Evolutionary conservation across 2,329 filamentous ascomycete species (phyloP).

Genomic region (Pseudocercospora cruenta): DNA sequence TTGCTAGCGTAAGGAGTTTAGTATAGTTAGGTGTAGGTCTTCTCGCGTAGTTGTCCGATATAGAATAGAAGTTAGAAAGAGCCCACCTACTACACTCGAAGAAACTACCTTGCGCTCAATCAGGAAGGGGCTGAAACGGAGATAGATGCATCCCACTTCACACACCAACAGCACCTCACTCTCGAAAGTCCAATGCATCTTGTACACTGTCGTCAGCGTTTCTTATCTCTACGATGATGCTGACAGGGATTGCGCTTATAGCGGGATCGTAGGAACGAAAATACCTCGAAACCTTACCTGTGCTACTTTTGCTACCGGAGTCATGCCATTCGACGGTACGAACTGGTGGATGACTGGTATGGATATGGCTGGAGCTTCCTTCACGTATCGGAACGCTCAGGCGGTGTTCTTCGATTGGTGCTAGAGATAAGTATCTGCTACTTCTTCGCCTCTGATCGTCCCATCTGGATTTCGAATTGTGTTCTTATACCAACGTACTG

Average conservation of each 20-base stretch:
- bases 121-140: no score
- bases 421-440: conserved; percentile 4
- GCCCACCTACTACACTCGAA: no score
- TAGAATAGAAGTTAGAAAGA: no score
- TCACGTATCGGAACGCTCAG: neutral
- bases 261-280: neutral
- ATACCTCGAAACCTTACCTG: neutral
- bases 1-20: no score
- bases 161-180: neutral
- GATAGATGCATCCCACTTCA: conserved; percentile 1
- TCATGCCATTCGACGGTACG: neutral
- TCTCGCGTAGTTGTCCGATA: no score
- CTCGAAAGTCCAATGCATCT: conserved; percentile 1
- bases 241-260: conserved; percentile 5
- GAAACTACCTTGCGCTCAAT: no score
- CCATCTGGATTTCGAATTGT: conserved; percentile 2
- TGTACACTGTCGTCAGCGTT: neutral
- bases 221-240: neutral
- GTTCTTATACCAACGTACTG: neutral
- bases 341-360: neutral
- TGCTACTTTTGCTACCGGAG: neutral
- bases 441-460: neutral
- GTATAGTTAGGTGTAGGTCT: no score
- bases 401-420: neutral
- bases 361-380: neutral